Evolutionary conservation across 805 yeast species (phyloP), one percentile per base, ranked within the genome.

Genomic region (Kodamaea laetipori): DNA sequence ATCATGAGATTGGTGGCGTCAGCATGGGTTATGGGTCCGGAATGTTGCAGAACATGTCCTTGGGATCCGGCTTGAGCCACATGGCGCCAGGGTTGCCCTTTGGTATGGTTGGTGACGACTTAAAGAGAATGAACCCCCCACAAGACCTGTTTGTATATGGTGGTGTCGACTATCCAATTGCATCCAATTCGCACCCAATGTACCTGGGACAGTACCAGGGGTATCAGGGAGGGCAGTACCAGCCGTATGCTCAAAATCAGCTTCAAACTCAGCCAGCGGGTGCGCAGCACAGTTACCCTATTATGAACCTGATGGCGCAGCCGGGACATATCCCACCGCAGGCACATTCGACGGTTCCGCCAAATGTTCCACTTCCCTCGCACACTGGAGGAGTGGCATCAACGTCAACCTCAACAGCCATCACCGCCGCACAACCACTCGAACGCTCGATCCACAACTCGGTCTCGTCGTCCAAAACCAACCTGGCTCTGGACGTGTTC

Each of bases 1-100:
- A 83, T 49, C 89, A 82, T 56, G 45, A 37, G 7, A 27, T 41
- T 25, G 39, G 40, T 17, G 44, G 37, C 13, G 15, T 11, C 32
- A 4, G 23, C 32, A 25, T 15, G 24, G 9, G 16, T 32, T 16
- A 25, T 15, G 32, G 32, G 13, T 18, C 12, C 27, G 24, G 24
- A 21, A 21, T 21, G 24, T 27, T 31, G 27, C 41, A 37, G 34
- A 30, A 30, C 18, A 17, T 30, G 18, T 30, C 34, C 18, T 39
- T 44, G 18, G 35, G 15, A 23, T 17, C 21, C 15, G 30, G 7
- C 17, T 11, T 28, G 39, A 26, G 38, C 30, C 30, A 31, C 30
- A 11, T 19, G 36, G 33, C 27, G 28, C 16, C 31, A 11, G 23
- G 24, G 24, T 30, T 34, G 9, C 16, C 41, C 5, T 37, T 27